Evolutionary conservation across 2,329 filamentous ascomycete genomes (phyloP).

Genomic region (Orbilia quercus): DNA sequence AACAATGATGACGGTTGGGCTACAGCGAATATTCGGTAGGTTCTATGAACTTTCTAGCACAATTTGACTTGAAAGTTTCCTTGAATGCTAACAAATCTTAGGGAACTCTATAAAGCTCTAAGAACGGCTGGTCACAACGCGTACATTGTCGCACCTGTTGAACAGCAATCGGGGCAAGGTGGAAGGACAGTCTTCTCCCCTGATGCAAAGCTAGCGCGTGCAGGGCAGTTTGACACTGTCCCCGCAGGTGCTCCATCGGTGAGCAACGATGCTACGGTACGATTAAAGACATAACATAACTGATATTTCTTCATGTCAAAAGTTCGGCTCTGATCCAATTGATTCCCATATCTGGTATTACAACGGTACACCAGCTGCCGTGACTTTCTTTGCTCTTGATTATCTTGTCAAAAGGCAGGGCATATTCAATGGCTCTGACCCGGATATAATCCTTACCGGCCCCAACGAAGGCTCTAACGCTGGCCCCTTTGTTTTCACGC

Average conservation of each 20-base stretch:
- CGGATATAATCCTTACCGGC: slow-evolving; percentile 69
- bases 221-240: slow-evolving; percentile 66
- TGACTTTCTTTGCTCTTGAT: slow-evolving; percentile 70
- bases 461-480: slow-evolving; percentile 70
- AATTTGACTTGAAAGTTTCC: background rate
- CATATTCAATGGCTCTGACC: slow-evolving; percentile 66
- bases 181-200: slow-evolving; percentile 65
- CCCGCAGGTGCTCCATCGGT: slow-evolving; percentile 66
- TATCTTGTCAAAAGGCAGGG: slow-evolving; percentile 66
- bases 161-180: slow-evolving; percentile 66
- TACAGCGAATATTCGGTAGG: slow-evolving; percentile 62
- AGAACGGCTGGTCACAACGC: slow-evolving; percentile 63
- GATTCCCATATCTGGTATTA: slow-evolving; percentile 72
- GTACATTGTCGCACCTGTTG: slow-evolving; percentile 64
- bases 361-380: slow-evolving; percentile 70
- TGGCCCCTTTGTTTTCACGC: slow-evolving; percentile 69
- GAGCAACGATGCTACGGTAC: background rate
- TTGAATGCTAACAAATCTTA: background rate
- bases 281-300: too few species aligned
- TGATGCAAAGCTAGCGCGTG: slow-evolving; percentile 63
- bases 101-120: slow-evolving; percentile 64
- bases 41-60: too few species aligned
- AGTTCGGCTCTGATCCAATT: slow-evolving; percentile 66
- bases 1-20: slow-evolving; percentile 65
- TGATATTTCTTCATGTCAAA: background rate